Percentiles rank a stretch among this genome's conserved stretches.
These are phyloP conservation scores for Coprinopsis cinerea DNA, from an alignment of 768 basidiomycete species.

Conservation along the genomic window DNA sequence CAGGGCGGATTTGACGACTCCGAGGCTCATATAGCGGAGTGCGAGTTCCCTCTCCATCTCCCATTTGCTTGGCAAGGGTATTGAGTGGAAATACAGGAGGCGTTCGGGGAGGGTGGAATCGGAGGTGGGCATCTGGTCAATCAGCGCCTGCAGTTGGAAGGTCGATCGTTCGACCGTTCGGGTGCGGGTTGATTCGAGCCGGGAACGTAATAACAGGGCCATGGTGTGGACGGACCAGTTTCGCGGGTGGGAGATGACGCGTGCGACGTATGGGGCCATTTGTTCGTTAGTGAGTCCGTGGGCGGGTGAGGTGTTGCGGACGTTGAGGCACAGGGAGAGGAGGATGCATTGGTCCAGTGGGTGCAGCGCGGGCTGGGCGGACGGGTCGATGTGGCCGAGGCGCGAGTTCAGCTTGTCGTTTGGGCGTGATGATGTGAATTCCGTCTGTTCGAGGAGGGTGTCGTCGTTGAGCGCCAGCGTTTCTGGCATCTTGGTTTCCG, in stretches of 20 bases:
- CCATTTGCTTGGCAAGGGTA: conserved; percentile 88
- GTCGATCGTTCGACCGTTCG: conserved; percentile 91
- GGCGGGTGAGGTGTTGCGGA: conserved; percentile 81
- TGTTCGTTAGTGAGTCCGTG: conserved; percentile 91
- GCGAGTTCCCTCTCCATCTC: conserved; percentile 91
- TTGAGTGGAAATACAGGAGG: conserved; percentile 70
- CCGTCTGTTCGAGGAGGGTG: conserved; percentile 89
- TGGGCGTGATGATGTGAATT: conserved; percentile 74
- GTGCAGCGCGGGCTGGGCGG: conserved; percentile 79
- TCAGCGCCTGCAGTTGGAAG: conserved; percentile 88
- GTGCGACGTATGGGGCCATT: conserved; percentile 86
- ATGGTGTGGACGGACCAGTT: conserved; percentile 98
- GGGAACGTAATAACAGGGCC: conserved; percentile 88
- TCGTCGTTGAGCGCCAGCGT: conserved; percentile 88
- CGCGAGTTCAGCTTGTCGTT: conserved; percentile 35
- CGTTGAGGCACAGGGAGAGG: conserved; percentile 83
- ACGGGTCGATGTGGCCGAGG: conserved; percentile 73
- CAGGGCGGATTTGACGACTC: conserved; percentile 84
- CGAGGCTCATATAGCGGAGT: conserved; percentile 72
- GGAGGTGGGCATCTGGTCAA: conserved; percentile 93
- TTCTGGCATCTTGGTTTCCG: conserved; percentile 51
- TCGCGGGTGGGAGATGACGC: conserved; percentile 81
- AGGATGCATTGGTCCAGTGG: conserved; percentile 93
- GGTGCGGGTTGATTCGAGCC: conserved; percentile 82
- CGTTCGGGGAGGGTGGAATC: conserved; percentile 73